Evolutionary conservation across 179 eudicot genomes (phyloP).

Genomic region (Spergularia azorica): DNA sequence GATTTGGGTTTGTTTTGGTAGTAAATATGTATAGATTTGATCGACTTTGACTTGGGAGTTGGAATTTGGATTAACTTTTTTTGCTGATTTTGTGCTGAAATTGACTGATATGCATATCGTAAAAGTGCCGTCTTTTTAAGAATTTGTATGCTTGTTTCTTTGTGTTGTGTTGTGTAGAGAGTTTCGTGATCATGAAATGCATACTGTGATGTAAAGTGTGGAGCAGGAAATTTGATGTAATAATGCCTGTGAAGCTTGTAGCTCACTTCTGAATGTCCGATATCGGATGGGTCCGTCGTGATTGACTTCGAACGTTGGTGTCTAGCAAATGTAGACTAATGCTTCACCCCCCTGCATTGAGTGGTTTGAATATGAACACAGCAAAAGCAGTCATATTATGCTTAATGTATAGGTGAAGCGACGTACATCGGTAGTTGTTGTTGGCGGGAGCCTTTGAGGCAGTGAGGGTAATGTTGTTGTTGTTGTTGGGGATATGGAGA

Average conservation of each 20-base stretch:
- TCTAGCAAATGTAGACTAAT: neutral
- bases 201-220: neutral
- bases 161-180: neutral
- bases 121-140: neutral
- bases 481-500: no score
- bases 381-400: neutral
- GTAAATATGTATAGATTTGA: conserved; percentile 22
- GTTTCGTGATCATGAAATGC: conserved; percentile 1
- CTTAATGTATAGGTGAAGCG: no score
- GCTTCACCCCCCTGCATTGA: neutral
- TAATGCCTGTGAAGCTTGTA: no score
- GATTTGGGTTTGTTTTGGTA: conserved; percentile 13
- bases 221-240: no score
- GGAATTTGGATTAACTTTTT: neutral
- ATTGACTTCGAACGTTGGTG: neutral
- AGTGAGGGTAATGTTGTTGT: neutral
- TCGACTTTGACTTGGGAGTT: conserved; percentile 27
- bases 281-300: neutral
- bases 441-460: no score
- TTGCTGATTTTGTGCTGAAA: neutral
- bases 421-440: neutral
- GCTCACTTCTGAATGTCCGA: no score
- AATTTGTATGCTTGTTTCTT: neutral
- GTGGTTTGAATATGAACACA: neutral
- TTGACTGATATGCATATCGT: conserved; percentile 5